Conservation (phyloP, 257 asterid genomes). For the Capsicum chinense region DNA sequence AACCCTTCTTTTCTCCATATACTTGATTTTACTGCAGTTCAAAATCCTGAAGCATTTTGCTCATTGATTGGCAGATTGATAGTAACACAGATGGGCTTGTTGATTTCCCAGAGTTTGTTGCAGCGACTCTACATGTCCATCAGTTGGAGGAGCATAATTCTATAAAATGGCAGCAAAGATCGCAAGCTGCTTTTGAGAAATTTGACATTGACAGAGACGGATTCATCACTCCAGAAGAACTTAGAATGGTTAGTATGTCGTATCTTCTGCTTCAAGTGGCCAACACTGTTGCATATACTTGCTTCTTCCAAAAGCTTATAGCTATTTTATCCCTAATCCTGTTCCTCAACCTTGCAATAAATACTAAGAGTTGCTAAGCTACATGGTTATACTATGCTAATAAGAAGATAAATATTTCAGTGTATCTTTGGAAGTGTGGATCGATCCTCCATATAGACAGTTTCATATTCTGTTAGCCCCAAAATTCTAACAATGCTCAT, state of each 20-base stretch:
- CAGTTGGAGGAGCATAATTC: slow-evolving; percentile 92
- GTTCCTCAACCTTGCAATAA: neutral
- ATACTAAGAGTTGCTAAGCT: slow-evolving; percentile 4
- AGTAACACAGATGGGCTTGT: slow-evolving; percentile 94
- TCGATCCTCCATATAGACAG: neutral
- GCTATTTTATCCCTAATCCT: neutral
- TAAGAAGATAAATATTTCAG: neutral
- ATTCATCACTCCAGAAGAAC: slow-evolving; percentile 88
- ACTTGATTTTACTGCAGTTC: neutral
- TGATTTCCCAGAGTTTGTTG: slow-evolving; percentile 94
- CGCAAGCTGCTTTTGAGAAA: slow-evolving; percentile 88
- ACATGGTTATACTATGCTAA: neutral
- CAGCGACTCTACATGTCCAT: slow-evolving; percentile 93
- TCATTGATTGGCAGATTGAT: slow-evolving; percentile 69
- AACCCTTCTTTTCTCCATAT: neutral
- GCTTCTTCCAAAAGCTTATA: neutral
- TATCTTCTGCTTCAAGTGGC: neutral
- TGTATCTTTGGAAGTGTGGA: neutral
- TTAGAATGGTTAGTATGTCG: slow-evolving; percentile 68
- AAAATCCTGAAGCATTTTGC: slow-evolving; percentile 27
- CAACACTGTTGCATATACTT: neutral
- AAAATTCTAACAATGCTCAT: neutral
- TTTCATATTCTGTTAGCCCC: neutral
- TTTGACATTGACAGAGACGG: slow-evolving; percentile 95
- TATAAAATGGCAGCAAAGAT: slow-evolving; percentile 79